phyloP scores from a whole-genome alignment of 768 basidiomycete genomes.

The Gymnopilus dilepis region DNA sequence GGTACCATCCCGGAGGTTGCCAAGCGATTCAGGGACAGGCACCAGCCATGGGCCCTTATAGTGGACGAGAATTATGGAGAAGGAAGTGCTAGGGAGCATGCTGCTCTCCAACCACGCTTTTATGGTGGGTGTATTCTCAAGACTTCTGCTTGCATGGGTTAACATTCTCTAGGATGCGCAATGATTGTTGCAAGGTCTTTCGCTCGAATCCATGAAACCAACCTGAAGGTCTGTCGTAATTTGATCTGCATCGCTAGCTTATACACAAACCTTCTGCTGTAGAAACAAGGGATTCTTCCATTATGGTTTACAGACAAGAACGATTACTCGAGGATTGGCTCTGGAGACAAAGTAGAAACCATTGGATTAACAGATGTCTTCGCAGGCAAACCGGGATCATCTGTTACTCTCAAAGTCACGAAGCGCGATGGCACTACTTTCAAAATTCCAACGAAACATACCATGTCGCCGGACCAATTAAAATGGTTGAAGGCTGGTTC shows the following conservation, averaged over 20 bases:
- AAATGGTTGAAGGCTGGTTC: slow-evolving; percentile 90
- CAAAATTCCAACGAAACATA: slow-evolving; percentile 80
- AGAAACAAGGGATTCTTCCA: slow-evolving; percentile 98
- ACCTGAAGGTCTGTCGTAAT: slow-evolving; percentile 72
- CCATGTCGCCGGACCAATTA: slow-evolving; percentile 88
- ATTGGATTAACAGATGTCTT: slow-evolving; percentile 77
- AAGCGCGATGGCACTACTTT: slow-evolving; percentile 66
- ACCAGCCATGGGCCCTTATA: slow-evolving; percentile 90
- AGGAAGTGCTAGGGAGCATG: slow-evolving; percentile 97
- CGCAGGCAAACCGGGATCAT: slow-evolving; percentile 48
- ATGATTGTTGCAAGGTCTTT: slow-evolving; percentile 93
- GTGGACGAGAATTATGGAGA: slow-evolving; percentile 99
- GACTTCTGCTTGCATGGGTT: neutral
- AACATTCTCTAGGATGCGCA: slow-evolving; percentile 62
- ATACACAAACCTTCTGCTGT: slow-evolving; percentile 12
- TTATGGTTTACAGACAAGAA: slow-evolving; percentile 90
- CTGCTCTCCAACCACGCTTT: slow-evolving; percentile 95
- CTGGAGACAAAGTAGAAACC: slow-evolving; percentile 85
- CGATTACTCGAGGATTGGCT: slow-evolving; percentile 84
- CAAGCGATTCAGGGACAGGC: slow-evolving; percentile 82
- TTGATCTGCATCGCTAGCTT: slow-evolving; percentile 14
- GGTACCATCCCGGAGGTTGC: slow-evolving; percentile 93
- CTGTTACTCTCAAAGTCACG: slow-evolving; percentile 67
- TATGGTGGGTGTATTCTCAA: slow-evolving; percentile 58
- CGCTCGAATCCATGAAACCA: slow-evolving; percentile 98